Evolutionary conservation across 2,329 filamentous ascomycete species (phyloP).

Genomic region (Laburnicola sp.): DNA sequence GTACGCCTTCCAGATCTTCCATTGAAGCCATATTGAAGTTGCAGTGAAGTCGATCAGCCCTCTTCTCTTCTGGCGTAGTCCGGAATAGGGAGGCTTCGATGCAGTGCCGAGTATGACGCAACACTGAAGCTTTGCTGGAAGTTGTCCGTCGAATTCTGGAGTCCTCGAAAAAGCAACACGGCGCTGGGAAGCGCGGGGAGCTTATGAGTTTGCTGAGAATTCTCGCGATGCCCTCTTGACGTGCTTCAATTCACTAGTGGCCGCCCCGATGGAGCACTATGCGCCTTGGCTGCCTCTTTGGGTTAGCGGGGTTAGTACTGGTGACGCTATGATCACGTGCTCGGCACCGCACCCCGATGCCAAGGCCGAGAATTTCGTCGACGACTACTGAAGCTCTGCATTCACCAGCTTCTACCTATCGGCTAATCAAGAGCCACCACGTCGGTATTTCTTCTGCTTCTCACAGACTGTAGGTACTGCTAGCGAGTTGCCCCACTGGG

Average conservation of each 20-base stretch:
- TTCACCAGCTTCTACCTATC: neutral
- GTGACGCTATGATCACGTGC: no score
- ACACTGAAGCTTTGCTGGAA: no score
- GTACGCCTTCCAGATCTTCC: constrained; percentile 19
- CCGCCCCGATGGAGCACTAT: constrained; percentile 21
- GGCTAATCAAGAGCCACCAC: neutral
- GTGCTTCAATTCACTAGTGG: neutral
- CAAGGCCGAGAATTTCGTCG: constrained; percentile 4
- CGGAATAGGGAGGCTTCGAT: no score
- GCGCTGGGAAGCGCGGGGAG: no score
- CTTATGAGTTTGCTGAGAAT: constrained; percentile 18
- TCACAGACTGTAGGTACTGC: constrained; percentile 15
- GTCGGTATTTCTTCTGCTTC: constrained; percentile 9
- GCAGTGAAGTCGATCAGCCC: no score
- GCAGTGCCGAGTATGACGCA: no score
- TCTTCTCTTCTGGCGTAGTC: no score
- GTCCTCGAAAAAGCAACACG: no score
- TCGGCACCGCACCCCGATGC: neutral
- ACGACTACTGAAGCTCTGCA: neutral
- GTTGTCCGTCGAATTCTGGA: no score
- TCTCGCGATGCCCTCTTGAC: constrained; percentile 14
- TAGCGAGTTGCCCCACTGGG: constrained; percentile 23
- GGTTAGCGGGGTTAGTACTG: neutral
- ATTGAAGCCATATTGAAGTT: neutral
- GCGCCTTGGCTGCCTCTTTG: constrained; percentile 31